Conservation (phyloP, 495 filamentous ascomycete species). For the Penicillium silybi region DNA sequence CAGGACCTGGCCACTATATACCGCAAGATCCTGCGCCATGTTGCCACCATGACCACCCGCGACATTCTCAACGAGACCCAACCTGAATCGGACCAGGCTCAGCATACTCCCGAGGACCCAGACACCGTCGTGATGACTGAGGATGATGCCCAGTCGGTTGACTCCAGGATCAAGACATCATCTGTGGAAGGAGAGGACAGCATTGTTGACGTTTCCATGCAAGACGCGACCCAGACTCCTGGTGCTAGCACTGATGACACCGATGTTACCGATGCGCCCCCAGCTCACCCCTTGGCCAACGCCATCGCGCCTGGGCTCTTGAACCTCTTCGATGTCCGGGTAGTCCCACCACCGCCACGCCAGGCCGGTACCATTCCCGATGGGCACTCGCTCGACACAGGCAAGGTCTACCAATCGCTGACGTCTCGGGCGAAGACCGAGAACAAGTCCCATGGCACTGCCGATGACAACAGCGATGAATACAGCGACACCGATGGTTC, state of each 20-base stretch:
- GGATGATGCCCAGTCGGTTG: slow-evolving; percentile 70
- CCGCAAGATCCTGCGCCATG: slow-evolving; percentile 55
- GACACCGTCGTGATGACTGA: slow-evolving; percentile 69
- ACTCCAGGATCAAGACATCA: slow-evolving; percentile 63
- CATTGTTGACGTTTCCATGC: slow-evolving; percentile 86
- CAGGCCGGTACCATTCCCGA: slow-evolving; percentile 45
- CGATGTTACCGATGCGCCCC: slow-evolving; percentile 1
- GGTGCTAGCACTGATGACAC: slow-evolving; percentile 24
- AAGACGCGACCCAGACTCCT: slow-evolving; percentile 45
- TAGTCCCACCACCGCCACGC: slow-evolving; percentile 45
- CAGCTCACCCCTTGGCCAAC: slow-evolving; percentile 34
- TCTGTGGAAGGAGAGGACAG: slow-evolving; percentile 89
- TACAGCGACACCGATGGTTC: slow-evolving; percentile 13
- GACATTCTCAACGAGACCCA: slow-evolving; percentile 51
- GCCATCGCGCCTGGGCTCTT: slow-evolving; percentile 55
- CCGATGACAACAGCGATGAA: slow-evolving; percentile 15
- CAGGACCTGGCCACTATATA: slow-evolving; percentile 57
- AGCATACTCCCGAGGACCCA: slow-evolving; percentile 53
- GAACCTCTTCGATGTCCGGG: slow-evolving; percentile 66
- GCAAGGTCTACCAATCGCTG: slow-evolving; percentile 53
- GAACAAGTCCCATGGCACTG: slow-evolving; percentile 7
- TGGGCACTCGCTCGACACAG: slow-evolving; percentile 57
- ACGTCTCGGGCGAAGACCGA: slow-evolving; percentile 42
- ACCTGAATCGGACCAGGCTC: slow-evolving; percentile 14
- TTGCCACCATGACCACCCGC: slow-evolving; percentile 57